Evolutionary conservation across 164 flowering plant species (phyloP).

Genomic region (Aristolochia californica): DNA sequence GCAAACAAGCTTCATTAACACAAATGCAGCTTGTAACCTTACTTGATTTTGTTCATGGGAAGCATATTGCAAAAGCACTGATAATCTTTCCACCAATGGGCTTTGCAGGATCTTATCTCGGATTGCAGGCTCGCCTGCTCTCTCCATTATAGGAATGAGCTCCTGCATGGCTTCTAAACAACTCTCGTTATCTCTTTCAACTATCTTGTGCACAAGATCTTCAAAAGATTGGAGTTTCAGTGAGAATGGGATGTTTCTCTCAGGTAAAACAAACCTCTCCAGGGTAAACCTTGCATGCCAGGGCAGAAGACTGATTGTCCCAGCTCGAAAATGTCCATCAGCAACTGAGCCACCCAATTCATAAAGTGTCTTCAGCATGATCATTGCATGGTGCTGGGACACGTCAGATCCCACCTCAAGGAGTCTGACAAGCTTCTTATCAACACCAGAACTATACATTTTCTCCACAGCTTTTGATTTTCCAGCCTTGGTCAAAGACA

Average conservation of each 20-base stretch:
- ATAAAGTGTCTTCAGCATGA: conserved; percentile 29
- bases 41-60: conserved; percentile 15
- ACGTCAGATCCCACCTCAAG: conserved; percentile 34
- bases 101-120: conserved; percentile 31
- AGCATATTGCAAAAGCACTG: conserved; percentile 20
- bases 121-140: conserved; percentile 24
- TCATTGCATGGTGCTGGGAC: conserved; percentile 35
- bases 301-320: conserved; percentile 29
- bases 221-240: conserved; percentile 29
- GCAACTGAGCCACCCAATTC: conserved; percentile 23
- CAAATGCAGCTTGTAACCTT: conserved; percentile 30
- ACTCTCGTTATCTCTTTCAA: conserved; percentile 17
- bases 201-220: conserved; percentile 25
- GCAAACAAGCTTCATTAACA: conserved; percentile 34
- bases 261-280: conserved; percentile 25
- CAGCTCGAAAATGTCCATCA: conserved; percentile 18
- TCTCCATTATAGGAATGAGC: conserved; percentile 32
- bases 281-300: conserved; percentile 38
- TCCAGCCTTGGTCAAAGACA: conserved; percentile 33
- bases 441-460: conserved; percentile 29
- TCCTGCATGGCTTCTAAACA: conserved; percentile 36
- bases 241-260: conserved; percentile 11
- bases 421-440: conserved; percentile 28
- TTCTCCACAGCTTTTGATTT: conserved; percentile 31
- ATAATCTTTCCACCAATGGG: conserved; percentile 24